These are phyloP conservation scores for Zygosaccharomyces siamensis DNA, from an alignment of 805 yeast species.

Conservation along the genomic window DNA sequence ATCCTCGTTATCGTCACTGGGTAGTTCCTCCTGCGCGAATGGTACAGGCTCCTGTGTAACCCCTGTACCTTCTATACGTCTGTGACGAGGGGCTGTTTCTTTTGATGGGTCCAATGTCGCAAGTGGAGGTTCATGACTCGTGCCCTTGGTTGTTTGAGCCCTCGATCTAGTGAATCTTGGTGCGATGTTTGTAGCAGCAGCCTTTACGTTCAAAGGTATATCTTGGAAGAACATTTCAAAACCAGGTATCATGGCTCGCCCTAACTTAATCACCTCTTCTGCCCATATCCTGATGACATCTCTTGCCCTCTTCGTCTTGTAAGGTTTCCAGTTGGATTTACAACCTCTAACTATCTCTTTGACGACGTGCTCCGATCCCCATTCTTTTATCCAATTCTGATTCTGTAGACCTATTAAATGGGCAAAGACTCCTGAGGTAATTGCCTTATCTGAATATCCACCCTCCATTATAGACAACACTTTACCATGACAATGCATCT, in stretches of 20 bases:
- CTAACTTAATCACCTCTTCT: constrained; percentile 56
- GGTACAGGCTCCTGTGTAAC: constrained; percentile 24
- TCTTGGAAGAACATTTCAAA: constrained; percentile 25
- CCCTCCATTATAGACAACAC: constrained; percentile 74
- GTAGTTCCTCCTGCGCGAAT: constrained; percentile 27
- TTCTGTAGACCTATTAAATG: constrained; percentile 68
- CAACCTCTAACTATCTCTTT: constrained; percentile 66
- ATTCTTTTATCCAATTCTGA: constrained; percentile 52
- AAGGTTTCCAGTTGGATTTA: constrained; percentile 58
- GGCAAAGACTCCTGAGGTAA: constrained; percentile 72
- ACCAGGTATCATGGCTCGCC: constrained; percentile 57
- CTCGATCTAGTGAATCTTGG: neutral
- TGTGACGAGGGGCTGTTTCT: constrained; percentile 5
- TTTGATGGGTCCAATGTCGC: constrained; percentile 1
- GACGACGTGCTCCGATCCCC: constrained; percentile 61
- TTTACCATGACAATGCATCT: constrained; percentile 55
- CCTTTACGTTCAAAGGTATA: neutral
- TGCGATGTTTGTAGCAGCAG: neutral
- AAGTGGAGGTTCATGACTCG: constrained; percentile 1
- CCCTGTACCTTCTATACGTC: constrained; percentile 13
- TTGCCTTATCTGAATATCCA: constrained; percentile 80
- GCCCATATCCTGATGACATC: constrained; percentile 58
- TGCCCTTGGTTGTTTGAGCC: neutral
- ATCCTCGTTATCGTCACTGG: constrained; percentile 34
- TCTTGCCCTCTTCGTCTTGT: constrained; percentile 45